Evolutionary conservation across 768 basidiomycete species (phyloP).

Genomic region (Paxillus ammoniavirescens): DNA sequence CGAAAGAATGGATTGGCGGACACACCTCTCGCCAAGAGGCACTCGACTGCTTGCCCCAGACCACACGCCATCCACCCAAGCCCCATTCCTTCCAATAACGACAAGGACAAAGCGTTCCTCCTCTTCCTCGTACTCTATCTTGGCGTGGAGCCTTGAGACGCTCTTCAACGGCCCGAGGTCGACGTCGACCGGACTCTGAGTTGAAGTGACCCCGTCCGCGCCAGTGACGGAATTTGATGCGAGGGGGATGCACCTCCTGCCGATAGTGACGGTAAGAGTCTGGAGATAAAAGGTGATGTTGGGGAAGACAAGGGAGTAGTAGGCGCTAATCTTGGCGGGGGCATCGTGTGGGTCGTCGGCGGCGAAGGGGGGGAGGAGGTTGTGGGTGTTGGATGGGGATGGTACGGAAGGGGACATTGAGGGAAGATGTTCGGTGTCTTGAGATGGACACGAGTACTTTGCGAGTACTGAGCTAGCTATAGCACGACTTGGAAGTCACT

Average conservation of each 20-base stretch:
- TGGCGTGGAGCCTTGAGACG: conserved; percentile 95
- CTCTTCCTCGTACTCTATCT: conserved; percentile 91
- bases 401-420: conserved; percentile 25
- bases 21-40: conserved; percentile 80
- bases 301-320: conserved; percentile 92
- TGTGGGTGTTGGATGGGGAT: conserved; percentile 7
- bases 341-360: conserved; percentile 15
- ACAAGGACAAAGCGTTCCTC: conserved; percentile 85
- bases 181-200: conserved; percentile 61
- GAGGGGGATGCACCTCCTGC: conserved; percentile 75
- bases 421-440: conserved; percentile 5
- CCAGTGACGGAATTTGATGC: conserved; percentile 49
- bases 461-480: no score
- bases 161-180: conserved; percentile 97
- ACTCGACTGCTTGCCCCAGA: conserved; percentile 83
- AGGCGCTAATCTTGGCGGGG: conserved; percentile 85
- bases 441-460: background rate
- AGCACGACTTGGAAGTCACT: background rate
- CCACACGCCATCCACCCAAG: conserved; percentile 99
- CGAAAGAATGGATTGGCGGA: conserved; percentile 1
- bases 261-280: conserved; percentile 91
- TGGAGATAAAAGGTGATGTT: conserved; percentile 97
- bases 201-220: conserved; percentile 39
- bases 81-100: conserved; percentile 95
- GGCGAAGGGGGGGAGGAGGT: conserved; percentile 4